Evolutionary conservation across 768 basidiomycete species (phyloP), one percentile per base, ranked within the genome.

Genomic region (Macrolepiota albuminosa): DNA sequence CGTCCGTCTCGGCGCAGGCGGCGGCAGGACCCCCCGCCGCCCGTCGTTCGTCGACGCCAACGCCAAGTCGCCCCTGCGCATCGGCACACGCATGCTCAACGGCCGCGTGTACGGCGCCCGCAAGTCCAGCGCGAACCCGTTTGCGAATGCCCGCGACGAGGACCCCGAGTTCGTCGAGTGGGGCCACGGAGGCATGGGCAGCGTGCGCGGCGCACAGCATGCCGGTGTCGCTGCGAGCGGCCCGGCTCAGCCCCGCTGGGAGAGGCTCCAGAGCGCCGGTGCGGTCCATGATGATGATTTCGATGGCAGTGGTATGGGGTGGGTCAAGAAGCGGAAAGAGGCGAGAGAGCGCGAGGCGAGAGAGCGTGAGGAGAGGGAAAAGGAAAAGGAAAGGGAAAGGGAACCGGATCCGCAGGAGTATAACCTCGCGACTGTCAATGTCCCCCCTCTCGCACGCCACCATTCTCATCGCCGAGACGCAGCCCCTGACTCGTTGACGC

Each of bases 91-190:
- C 57, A 87, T 95, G 88, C 79, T 95, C 61, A 95, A 95, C 67
- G 93, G 93, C 0, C 81, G 93, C 29, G 83, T 94, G 0, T 95
- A 95, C 64, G 93, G 93, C 52, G 78, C 60, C 0, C 56, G 69
- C 26, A 72, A 73, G 60, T 56, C 48, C 40, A 74, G 73, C 53
- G 71, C 73, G 6, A 86, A 90, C 66, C 85, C 81, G 0, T 90
- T 90, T 63, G 86, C 82, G 6, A 85, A 78, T 59, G 84, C 78
- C 14, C 77, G 78, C 5, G 84, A 85, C 33, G 82, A 86, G 0
- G 89, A 91, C 62, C 88, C 89, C 36, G 88, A 88, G 68, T 95
- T 95, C 65, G 91, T 93, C 16, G 93, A 95, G 71, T 95, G 93
- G 93, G 93, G 93, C 0, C 91, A 89, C 59, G 90, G 90, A 36